Percentiles rank a stretch among this genome's conserved stretches.
phyloP scores from a whole-genome alignment of 179 eudicot species.

The Beta corolliflora region DNA sequence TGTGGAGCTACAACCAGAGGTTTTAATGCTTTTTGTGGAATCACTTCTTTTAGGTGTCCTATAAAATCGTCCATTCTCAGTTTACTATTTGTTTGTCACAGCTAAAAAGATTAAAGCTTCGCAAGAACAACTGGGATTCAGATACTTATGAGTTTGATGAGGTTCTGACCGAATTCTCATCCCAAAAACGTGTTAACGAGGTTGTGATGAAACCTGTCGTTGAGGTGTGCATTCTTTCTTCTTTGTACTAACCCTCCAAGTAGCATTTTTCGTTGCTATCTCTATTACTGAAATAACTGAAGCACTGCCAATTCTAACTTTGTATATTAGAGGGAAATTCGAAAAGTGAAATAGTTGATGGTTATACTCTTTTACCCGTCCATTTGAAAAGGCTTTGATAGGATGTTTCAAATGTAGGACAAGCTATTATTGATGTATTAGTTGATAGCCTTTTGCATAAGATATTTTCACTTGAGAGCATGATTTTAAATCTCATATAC shows the following conservation, averaged over 20 bases:
- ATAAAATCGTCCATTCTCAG: neutral
- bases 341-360: neutral
- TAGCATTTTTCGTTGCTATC: neutral
- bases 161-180: conserved; percentile 77
- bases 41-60: neutral
- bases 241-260: neutral
- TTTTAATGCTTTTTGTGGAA: conserved; percentile 18
- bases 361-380: neutral
- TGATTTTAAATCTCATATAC: neutral
- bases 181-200: conserved; percentile 84
- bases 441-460: neutral
- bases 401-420: neutral
- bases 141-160: conserved; percentile 86
- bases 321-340: conserved; percentile 2
- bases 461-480: neutral
- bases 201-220: conserved; percentile 85
- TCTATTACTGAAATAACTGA: neutral
- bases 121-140: conserved; percentile 87
- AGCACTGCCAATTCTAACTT: neutral
- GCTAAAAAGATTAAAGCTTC: conserved; percentile 85
- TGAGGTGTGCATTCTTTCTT: conserved; percentile 51
- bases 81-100: conserved; percentile 31
- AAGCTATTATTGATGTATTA: neutral
- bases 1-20: conserved; percentile 95
- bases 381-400: neutral